A percentile compares a stretch with the other conserved stretches of the same genome.
These are phyloP conservation scores for Pythium dissotocum DNA, from an alignment of 352 stramenopile species.

Conservation along the genomic window DNA sequence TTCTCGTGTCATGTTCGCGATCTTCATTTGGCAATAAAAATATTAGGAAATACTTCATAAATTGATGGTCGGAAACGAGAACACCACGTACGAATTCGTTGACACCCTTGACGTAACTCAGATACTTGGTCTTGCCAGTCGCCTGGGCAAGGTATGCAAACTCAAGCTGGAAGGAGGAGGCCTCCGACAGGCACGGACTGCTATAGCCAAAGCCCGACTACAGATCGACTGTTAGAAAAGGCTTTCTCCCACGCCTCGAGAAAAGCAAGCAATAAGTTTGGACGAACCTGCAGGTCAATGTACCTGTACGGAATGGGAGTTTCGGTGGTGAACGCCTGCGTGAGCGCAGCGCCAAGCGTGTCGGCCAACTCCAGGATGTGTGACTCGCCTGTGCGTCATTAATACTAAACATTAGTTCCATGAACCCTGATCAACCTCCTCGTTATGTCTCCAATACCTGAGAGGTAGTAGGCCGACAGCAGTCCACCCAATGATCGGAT, in stretches of 20 bases:
- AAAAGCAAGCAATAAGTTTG: too few species aligned
- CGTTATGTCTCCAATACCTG: slow-evolving; percentile 1
- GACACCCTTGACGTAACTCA: slow-evolving; percentile 23
- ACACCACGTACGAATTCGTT: slow-evolving; percentile 32
- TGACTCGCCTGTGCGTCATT: slow-evolving; percentile 11
- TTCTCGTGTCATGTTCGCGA: slow-evolving; percentile 10
- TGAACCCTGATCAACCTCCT: too few species aligned
- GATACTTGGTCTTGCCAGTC: slow-evolving; percentile 39
- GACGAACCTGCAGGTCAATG: too few species aligned
- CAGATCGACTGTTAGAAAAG: background rate
- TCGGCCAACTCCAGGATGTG: too few species aligned
- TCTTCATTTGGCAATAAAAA: background rate
- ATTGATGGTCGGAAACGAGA: background rate
- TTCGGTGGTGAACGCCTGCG: too few species aligned
- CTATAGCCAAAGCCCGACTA: slow-evolving; percentile 17
- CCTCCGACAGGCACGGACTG: slow-evolving; percentile 43
- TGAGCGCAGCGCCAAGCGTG: too few species aligned
- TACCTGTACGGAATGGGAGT: too few species aligned
- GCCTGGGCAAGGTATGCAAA: slow-evolving; percentile 51
- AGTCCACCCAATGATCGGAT: slow-evolving; percentile 60
- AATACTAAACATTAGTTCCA: too few species aligned
- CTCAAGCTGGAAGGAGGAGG: slow-evolving; percentile 67
- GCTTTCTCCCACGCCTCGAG: too few species aligned
- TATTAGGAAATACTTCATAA: background rate
- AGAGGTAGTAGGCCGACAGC: slow-evolving; percentile 57